These are phyloP conservation scores for Trichophaea hybrida DNA, from an alignment of 2,329 filamentous ascomycete species.

Conservation along the genomic window DNA sequence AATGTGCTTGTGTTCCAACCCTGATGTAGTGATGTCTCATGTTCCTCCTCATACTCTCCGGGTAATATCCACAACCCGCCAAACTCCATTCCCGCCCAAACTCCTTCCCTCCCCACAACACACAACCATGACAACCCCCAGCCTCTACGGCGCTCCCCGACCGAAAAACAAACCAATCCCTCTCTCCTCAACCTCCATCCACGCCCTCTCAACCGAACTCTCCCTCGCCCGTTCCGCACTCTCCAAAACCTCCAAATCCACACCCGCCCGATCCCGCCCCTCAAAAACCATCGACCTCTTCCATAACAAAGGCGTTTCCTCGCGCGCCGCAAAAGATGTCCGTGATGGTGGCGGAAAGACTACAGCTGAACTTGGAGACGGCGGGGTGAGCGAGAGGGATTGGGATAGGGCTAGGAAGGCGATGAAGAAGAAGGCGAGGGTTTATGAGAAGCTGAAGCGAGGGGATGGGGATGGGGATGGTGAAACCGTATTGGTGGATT, in stretches of 20 bases:
- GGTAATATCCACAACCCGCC: background rate
- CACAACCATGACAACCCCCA: conserved; percentile 34
- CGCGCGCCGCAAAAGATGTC: conserved; percentile 47
- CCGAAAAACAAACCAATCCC: conserved; percentile 55
- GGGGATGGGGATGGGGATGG: conserved; percentile 42
- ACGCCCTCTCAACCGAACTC: conserved; percentile 80
- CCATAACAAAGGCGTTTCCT: conserved; percentile 49
- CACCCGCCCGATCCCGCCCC: conserved; percentile 40
- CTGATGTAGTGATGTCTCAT: background rate
- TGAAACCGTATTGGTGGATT: conserved; percentile 79
- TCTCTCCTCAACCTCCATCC: conserved; percentile 49
- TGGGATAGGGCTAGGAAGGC: conserved; percentile 36
- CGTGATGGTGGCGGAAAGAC: conserved; percentile 38
- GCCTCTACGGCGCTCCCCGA: conserved; percentile 63
- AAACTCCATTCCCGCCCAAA: background rate
- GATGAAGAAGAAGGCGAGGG: conserved; percentile 77
- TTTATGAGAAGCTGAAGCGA: conserved; percentile 81
- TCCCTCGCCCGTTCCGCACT: conserved; percentile 38
- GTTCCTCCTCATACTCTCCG: background rate
- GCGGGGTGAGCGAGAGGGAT: background rate
- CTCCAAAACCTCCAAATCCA: conserved; percentile 32
- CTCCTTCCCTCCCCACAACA: background rate
- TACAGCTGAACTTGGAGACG: conserved; percentile 41
- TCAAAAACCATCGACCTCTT: conserved; percentile 52
- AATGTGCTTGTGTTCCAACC: background rate